A percentile compares a stretch with the other conserved stretches of the same genome.
Conservation (phyloP, 805 yeast species). For the Lachancea fermentati region DNA sequence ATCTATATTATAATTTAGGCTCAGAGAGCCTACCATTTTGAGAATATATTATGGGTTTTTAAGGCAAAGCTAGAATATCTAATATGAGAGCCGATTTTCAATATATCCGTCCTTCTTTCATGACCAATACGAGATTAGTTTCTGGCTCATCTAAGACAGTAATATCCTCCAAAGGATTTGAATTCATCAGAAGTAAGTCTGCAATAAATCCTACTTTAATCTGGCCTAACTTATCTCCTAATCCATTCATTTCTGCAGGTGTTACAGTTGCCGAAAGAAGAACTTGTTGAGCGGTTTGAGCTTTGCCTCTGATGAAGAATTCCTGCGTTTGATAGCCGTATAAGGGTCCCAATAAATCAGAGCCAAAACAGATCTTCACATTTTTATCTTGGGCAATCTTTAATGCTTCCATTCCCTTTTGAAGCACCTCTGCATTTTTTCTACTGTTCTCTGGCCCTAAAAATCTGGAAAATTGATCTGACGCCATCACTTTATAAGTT, state of each 20-base stretch:
- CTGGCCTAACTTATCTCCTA: constrained; percentile 11
- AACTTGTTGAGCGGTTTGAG: constrained; percentile 10
- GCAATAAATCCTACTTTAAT: constrained; percentile 11
- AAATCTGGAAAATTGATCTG: constrained; percentile 11
- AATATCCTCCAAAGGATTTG: constrained; percentile 12
- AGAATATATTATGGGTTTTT: too few species aligned
- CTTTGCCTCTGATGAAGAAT: constrained; percentile 12
- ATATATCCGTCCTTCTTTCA: constrained; percentile 9
- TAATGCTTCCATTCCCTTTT: constrained; percentile 10
- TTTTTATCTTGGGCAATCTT: constrained; percentile 8
- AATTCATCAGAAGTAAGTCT: constrained; percentile 11
- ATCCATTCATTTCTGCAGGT: constrained; percentile 12
- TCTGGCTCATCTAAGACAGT: constrained; percentile 12
- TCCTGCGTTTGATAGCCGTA: constrained; percentile 14
- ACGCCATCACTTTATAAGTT: constrained; percentile 12
- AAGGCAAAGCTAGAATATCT: too few species aligned
- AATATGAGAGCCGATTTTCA: too few species aligned
- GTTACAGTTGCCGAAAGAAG: constrained; percentile 13
- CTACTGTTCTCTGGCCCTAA: constrained; percentile 8
- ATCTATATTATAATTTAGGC: too few species aligned
- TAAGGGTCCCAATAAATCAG: constrained; percentile 12
- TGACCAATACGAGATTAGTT: constrained; percentile 10
- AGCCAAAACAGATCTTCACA: constrained; percentile 12
- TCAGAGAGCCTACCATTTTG: too few species aligned
- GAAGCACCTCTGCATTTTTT: constrained; percentile 10